These are phyloP conservation scores for Geosmithia morbida DNA, from an alignment of 2,329 filamentous ascomycete genomes.

Conservation along the genomic window DNA sequence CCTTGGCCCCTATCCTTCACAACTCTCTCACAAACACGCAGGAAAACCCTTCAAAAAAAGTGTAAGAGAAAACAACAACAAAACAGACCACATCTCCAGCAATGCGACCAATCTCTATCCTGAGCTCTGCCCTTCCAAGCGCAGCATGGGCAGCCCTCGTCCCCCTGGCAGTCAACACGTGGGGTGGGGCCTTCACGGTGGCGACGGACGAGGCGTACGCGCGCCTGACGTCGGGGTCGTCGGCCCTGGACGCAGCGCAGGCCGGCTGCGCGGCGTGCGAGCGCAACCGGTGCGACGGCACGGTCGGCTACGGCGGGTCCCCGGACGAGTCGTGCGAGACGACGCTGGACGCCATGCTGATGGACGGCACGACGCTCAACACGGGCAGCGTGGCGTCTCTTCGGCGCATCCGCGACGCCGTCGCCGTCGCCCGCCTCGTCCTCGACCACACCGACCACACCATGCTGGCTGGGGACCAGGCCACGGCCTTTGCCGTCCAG, in stretches of 20 bases:
- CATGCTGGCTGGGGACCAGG: slow-evolving; percentile 35
- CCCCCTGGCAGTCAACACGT: slow-evolving; percentile 39
- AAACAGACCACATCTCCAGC: no score
- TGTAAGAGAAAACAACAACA: no score
- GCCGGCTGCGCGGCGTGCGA: slow-evolving; percentile 37
- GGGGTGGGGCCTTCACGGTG: slow-evolving; percentile 34
- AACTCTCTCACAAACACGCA: no score
- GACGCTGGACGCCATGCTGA: slow-evolving; percentile 43
- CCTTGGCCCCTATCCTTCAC: no score
- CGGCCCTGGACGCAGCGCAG: slow-evolving; percentile 34
- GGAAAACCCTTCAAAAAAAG: no score
- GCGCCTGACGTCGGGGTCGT: slow-evolving; percentile 15
- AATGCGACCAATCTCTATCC: not conserved
- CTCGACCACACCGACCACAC: slow-evolving; percentile 36
- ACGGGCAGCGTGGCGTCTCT: slow-evolving; percentile 36
- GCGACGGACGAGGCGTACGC: slow-evolving; percentile 36
- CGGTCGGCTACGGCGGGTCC: slow-evolving; percentile 38
- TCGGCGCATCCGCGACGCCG: slow-evolving; percentile 30
- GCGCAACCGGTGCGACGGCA: slow-evolving; percentile 35
- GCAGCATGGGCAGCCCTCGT: slow-evolving; percentile 4
- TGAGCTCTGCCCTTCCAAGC: slow-evolving; percentile 3
- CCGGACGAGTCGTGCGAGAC: slow-evolving; percentile 42
- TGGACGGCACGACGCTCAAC: slow-evolving; percentile 39
- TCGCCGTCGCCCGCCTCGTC: slow-evolving; percentile 34
- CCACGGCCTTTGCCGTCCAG: slow-evolving; percentile 34